Evolutionary conservation across 495 filamentous ascomycete species (phyloP), one percentile per base, ranked within the genome.

Genomic region (Neurospora discreta): DNA sequence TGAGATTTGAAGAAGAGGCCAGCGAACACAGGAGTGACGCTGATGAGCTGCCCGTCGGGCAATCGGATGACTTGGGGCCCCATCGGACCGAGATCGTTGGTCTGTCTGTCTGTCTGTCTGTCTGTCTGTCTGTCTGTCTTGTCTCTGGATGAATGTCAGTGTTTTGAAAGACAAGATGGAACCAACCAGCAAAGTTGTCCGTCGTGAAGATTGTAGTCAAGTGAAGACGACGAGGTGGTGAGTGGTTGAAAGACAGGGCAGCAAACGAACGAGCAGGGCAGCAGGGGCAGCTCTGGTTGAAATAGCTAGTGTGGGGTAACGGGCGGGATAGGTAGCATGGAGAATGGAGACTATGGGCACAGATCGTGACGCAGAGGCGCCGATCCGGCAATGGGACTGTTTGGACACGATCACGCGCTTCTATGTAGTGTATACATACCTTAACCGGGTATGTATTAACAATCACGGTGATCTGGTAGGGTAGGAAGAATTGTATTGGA

Each of bases 1-100:
- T 93, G 90, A 39, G 89, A 87, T 78, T 93, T 95, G 89, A 98
- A 98, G 76, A 88, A 92, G 70, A 95, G 84, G 67, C 94, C 94
- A 39, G 91, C 93, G 79, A 97, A 98, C 41, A 97, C 92, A 5
- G 93, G 91, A 18, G 88, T 87, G 30, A 97, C 89, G 0, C 89
- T 90, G 74, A 95, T 86, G 74, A 85, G 91, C 82, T 93, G 92
- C 77, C 93, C 94, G 81, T 98, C 95, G 73, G 94, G 94, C 69
- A 98, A 84, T 79, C 92, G 85, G 69, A 91, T 76, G 52, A 78
- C 69, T 43, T 83, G 81, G 13, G 81, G 82, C 9, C 76, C 74
- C 84, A 85, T 85, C 43, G 73, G 36, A 40, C 33, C 39, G 30
- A 60, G 33, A 1, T 5, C 30, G 46, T 58, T 5, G 33, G 46